These are phyloP conservation scores for Dacryopinax spathularia DNA, from an alignment of 768 basidiomycete genomes.

Conservation along the genomic window DNA sequence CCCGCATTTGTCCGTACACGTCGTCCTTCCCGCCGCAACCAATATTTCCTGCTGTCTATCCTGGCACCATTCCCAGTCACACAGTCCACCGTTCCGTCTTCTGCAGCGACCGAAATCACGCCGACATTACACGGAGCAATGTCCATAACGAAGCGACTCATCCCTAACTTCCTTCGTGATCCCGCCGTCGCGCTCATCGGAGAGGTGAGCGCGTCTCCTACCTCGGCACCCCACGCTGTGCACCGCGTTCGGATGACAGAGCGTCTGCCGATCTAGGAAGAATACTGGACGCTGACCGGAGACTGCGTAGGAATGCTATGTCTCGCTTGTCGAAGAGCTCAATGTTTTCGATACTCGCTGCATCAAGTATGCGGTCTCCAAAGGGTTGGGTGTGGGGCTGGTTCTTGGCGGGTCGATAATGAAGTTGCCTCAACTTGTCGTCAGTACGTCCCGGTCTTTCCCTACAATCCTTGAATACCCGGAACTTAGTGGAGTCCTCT, in stretches of 20 bases:
- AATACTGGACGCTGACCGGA: background rate
- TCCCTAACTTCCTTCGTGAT: conserved; percentile 46
- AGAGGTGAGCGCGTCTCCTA: conserved; percentile 34
- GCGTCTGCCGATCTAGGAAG: background rate
- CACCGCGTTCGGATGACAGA: no score
- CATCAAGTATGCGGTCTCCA: conserved; percentile 82
- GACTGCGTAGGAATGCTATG: conserved; percentile 64
- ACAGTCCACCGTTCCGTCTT: background rate
- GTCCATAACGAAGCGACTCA: background rate
- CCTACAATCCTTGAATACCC: background rate
- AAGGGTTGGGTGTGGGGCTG: conserved; percentile 82
- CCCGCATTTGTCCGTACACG: background rate
- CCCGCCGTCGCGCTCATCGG: conserved; percentile 72
- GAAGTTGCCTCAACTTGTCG: conserved; percentile 87
- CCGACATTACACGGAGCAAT: background rate
- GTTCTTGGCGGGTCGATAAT: conserved; percentile 86
- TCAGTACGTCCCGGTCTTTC: conserved; percentile 41
- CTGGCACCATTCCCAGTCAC: background rate
- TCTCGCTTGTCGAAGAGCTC: conserved; percentile 73
- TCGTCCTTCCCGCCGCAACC: background rate
- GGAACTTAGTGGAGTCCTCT: conserved; percentile 3
- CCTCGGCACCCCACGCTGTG: background rate
- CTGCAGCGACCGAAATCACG: background rate
- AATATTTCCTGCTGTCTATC: background rate
- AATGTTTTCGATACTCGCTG: conserved; percentile 64